These are phyloP conservation scores for Coniophora puteana DNA, from an alignment of 1,284 basidiomycete genomes.

Conservation along the genomic window DNA sequence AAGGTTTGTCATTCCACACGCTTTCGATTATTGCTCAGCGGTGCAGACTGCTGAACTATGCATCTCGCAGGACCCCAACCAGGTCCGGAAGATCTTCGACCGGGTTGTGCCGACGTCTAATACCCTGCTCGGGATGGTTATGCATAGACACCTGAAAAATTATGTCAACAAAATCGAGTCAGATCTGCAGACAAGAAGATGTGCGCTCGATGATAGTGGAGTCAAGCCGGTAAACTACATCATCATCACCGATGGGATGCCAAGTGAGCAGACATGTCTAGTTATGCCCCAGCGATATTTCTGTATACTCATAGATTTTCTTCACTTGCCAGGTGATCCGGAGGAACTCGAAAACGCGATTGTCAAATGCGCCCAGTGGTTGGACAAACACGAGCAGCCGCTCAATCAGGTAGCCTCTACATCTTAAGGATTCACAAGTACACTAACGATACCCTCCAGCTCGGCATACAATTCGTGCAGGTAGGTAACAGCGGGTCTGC, in stretches of 20 bases:
- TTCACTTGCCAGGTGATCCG: too few species aligned
- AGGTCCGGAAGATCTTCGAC: conserved; percentile 39
- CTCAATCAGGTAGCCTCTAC: conserved; percentile 54
- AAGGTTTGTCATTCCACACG: too few species aligned
- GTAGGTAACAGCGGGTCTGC: conserved; percentile 45
- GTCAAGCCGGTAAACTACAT: conserved; percentile 61
- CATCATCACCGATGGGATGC: conserved; percentile 58
- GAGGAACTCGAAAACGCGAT: conserved; percentile 48
- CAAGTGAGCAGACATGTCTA: conserved; percentile 38
- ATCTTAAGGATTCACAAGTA: too few species aligned
- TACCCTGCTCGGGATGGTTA: too few species aligned
- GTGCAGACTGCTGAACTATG: too few species aligned
- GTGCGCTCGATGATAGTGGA: conserved; percentile 25
- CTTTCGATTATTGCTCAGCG: too few species aligned
- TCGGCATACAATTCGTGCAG: conserved; percentile 63
- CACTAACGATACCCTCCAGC: too few species aligned
- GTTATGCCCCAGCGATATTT: not conserved
- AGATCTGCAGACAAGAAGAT: too few species aligned
- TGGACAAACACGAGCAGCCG: conserved; percentile 46
- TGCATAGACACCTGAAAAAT: too few species aligned
- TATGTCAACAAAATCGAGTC: too few species aligned
- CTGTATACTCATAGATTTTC: not conserved
- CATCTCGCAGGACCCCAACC: conserved; percentile 25
- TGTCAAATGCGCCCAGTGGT: conserved; percentile 40
- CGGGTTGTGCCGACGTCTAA: conserved; percentile 38